These are phyloP conservation scores for Metarhizium brunneum DNA, from an alignment of 2,329 filamentous ascomycete species.

Conservation along the genomic window DNA sequence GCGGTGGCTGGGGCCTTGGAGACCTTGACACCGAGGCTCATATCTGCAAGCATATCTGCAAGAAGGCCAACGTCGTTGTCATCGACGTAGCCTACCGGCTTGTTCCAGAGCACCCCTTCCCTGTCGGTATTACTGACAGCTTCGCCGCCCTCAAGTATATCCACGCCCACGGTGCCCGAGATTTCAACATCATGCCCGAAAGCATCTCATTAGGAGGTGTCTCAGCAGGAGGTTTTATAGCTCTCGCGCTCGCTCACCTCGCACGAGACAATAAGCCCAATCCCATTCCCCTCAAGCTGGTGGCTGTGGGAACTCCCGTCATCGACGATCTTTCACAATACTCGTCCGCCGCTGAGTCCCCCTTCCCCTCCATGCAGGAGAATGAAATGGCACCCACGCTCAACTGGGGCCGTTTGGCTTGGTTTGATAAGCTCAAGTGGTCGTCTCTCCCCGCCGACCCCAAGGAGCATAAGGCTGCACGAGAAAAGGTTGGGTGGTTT, in stretches of 20 bases:
- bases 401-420: constrained; percentile 32
- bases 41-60: constrained; percentile 37
- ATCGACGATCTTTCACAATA: constrained; percentile 31
- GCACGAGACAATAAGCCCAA: constrained; percentile 24
- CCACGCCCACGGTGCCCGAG: constrained; percentile 20
- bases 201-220: constrained; percentile 35
- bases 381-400: constrained; percentile 33
- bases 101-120: constrained; percentile 39
- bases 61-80: constrained; percentile 32
- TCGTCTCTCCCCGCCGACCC: constrained; percentile 13
- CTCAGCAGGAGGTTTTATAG: constrained; percentile 33
- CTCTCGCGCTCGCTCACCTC: constrained; percentile 28
- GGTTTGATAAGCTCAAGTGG: constrained; percentile 28
- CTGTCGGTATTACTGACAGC: constrained; percentile 37
- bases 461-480: constrained; percentile 7
- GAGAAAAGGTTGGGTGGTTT: constrained; percentile 15
- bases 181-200: constrained; percentile 27
- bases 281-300: constrained; percentile 25
- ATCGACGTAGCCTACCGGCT: constrained; percentile 44
- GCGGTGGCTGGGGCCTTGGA: constrained; percentile 40
- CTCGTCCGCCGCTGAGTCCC: constrained; percentile 24
- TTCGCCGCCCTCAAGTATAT: constrained; percentile 35
- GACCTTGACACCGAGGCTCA: constrained; percentile 39
- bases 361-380: constrained; percentile 29
- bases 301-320: constrained; percentile 29